phyloP scores from a whole-genome alignment of 2,329 filamentous ascomycete species.

The Penicillium sumatraense region DNA sequence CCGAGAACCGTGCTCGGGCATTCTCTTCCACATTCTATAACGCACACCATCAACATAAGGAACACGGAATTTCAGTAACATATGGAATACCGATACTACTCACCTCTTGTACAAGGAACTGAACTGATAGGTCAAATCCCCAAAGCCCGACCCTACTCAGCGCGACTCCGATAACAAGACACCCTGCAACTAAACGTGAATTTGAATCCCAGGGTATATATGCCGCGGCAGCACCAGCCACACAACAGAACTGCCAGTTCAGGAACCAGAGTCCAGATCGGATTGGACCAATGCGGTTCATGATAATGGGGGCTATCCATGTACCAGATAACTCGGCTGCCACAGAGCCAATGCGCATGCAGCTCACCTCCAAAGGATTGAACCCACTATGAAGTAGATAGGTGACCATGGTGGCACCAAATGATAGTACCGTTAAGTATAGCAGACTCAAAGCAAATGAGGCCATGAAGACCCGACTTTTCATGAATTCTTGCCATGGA shows the following conservation, averaged over 20 bases:
- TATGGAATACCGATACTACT: constrained; percentile 3
- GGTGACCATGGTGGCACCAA: constrained; percentile 60
- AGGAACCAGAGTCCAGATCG: constrained; percentile 73
- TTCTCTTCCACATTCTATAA: constrained; percentile 57
- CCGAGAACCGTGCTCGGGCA: constrained; percentile 70
- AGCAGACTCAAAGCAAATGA: constrained; percentile 57
- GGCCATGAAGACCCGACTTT: constrained; percentile 43
- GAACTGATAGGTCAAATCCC: constrained; percentile 65
- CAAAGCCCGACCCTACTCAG: constrained; percentile 65
- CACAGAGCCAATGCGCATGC: constrained; percentile 53
- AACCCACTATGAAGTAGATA: constrained; percentile 58
- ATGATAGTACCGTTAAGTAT: constrained; percentile 61
- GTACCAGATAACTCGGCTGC: constrained; percentile 60
- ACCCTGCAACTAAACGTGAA: constrained; percentile 48
- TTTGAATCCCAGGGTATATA: constrained; percentile 44
- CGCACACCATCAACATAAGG: neutral
- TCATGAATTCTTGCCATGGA: constrained; percentile 34
- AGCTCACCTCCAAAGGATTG: constrained; percentile 52
- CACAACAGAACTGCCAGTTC: constrained; percentile 67
- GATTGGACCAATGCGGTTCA: constrained; percentile 60
- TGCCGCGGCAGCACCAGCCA: constrained; percentile 51
- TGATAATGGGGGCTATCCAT: constrained; percentile 55
- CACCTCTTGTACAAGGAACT: constrained; percentile 66
- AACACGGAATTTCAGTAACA: neutral
- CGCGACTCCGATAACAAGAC: constrained; percentile 57